Conservation (phyloP, 2,329 filamentous ascomycete genomes). For the Lasiodiplodia gonubiensis region DNA sequence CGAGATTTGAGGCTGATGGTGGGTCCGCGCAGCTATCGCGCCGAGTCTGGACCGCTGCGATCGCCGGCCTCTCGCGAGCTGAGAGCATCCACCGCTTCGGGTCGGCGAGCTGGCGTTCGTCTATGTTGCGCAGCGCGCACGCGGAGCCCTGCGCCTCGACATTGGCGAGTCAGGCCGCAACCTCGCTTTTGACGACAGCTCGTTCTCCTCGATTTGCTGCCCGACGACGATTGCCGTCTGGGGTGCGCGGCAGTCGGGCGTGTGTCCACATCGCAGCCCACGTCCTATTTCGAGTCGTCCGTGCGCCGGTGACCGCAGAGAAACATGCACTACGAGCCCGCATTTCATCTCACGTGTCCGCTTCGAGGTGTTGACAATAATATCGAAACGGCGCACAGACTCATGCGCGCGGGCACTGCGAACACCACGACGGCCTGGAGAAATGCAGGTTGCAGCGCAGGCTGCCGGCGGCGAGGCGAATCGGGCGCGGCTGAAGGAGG, state of each 20-base stretch:
- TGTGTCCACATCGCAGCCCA: neutral
- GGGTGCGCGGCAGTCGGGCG: neutral
- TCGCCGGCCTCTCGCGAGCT: constrained; percentile 16
- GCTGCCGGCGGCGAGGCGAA: constrained; percentile 18
- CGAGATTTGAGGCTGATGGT: constrained; percentile 18
- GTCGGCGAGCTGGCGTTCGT: constrained; percentile 6
- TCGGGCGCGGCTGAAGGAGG: constrained; percentile 22
- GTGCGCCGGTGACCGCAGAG: neutral
- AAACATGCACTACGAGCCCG: constrained; percentile 17
- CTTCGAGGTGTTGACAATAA: constrained; percentile 18
- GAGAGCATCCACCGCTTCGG: constrained; percentile 10
- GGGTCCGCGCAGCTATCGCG: neutral
- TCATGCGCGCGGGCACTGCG: constrained; percentile 5
- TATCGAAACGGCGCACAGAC: constrained; percentile 11
- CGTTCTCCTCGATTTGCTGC: constrained; percentile 1
- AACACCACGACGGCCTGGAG: constrained; percentile 22
- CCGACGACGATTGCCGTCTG: constrained; percentile 9
- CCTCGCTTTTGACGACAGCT: constrained; percentile 10
- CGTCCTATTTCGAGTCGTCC: constrained; percentile 14
- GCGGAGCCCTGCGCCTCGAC: constrained; percentile 8
- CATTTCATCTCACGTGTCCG: constrained; percentile 24
- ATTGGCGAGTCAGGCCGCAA: constrained; percentile 14
- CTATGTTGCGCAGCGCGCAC: constrained; percentile 23
- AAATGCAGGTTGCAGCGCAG: constrained; percentile 24
- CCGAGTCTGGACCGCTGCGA: constrained; percentile 18